Evolutionary conservation across 2,329 filamentous ascomycete genomes (phyloP).

Genomic region (Sporothrix protearum): DNA sequence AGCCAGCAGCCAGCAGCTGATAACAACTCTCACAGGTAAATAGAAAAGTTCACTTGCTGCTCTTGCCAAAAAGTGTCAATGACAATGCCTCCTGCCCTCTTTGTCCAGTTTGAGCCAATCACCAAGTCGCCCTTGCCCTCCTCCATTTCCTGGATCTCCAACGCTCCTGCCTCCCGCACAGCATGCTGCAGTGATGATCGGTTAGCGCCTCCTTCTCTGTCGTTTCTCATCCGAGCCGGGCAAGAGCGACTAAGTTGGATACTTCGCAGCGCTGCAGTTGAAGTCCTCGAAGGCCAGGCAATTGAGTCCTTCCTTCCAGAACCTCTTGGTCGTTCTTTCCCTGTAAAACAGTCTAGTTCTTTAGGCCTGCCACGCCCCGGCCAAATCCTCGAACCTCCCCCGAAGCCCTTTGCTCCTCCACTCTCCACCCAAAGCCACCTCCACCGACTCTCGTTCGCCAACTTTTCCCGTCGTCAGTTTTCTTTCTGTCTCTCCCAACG

Average conservation of each 20-base stretch:
- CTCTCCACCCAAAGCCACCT: conserved; percentile 6
- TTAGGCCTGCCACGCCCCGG: background rate
- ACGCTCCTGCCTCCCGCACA: conserved; percentile 5
- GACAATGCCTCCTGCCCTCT: background rate
- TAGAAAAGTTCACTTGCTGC: background rate
- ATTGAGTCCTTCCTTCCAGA: background rate
- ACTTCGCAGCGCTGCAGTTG: background rate
- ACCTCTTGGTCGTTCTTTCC: background rate
- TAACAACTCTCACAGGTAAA: background rate
- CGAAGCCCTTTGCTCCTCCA: conserved; percentile 18
- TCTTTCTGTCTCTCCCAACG: conserved; percentile 12
- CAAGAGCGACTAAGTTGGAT: background rate
- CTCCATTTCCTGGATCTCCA: conserved; percentile 10
- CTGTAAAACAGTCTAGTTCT: background rate
- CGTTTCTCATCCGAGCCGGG: background rate
- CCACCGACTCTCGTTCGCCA: conserved; percentile 16
- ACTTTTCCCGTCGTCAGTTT: conserved; percentile 12
- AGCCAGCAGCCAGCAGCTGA: background rate
- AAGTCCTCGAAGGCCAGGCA: background rate
- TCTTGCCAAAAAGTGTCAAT: background rate
- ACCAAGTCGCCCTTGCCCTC: background rate
- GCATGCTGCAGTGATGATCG: background rate
- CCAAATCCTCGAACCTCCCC: conserved; percentile 15
- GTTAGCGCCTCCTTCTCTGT: background rate
- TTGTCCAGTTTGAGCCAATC: background rate